Evolutionary conservation across 257 asterid genomes (phyloP), one percentile per base, ranked within the genome.

Genomic region (Solanum appendiculatum): DNA sequence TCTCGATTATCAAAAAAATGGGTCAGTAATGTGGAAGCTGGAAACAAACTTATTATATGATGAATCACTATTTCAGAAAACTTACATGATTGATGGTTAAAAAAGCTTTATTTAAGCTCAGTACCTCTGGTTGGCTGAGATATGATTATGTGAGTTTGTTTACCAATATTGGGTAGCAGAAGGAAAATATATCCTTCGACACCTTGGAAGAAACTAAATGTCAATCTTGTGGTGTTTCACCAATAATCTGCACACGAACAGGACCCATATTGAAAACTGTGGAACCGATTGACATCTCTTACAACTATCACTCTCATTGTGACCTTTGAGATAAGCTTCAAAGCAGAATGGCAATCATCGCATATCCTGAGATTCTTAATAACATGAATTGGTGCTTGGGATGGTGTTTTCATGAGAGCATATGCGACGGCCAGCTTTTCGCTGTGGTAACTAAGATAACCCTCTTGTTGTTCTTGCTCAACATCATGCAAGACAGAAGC

Each of bases 391-490:
- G 98, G 94, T 2, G 98, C 93, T 58, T 85, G 92, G 10, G 88
- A 84, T 73, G 98, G 95, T 37, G 96, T 95, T 89, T 91, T 92
- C 97, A 95, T 87, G 85, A 96, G 93, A 11, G 95, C 98, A 86
- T 90, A 96, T 29, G 98, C 98, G 39, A 94, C 94, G 75, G 98
- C 98, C 89, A 94, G 87, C 92, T 96, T 96, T 93, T 96, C 98
- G 18, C 98, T 95, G 84, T 96, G 99, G 87, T 89, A 94, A 83
- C 93, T 81, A 25, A 96, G 93, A 82, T 91, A 86, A 87, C 89
- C 95, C 60, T 93, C 98, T 86, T 92, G 94, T 77, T 95, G 98
- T 84, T 96, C 99, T 86, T 91, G 96, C 78, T 93, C 98, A 23
- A 96, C 96, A 46, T 96, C 98, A 70, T 92, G 98, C 91, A 94